Percentiles rank a stretch among this genome's conserved stretches.
phyloP scores from a whole-genome alignment of 169 alveolate species.

The Theileria parva region DNA sequence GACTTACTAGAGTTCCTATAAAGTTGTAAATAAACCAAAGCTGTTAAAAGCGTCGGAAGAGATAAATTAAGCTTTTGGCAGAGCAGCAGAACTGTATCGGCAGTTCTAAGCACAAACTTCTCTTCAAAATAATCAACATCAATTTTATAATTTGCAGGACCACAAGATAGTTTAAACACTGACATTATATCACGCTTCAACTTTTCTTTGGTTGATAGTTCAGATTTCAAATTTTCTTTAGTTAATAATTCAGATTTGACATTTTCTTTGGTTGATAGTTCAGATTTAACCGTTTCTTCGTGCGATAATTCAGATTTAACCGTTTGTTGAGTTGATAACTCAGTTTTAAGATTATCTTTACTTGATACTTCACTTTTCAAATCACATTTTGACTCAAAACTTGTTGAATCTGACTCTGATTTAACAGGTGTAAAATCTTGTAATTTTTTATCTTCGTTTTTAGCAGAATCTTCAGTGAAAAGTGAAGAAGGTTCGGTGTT shows the following conservation, averaged over 20 bases:
- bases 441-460: too few relatives aligned
- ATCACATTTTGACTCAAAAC: too few relatives aligned
- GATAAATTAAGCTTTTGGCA: constrained; percentile 40
- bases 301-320: not conserved
- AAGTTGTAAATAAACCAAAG: constrained; percentile 56
- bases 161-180: constrained; percentile 28
- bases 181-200: not conserved
- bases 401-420: too few relatives aligned
- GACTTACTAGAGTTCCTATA: constrained; percentile 54
- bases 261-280: not conserved
- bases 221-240: not conserved
- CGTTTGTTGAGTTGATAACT: not conserved
- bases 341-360: constrained; percentile 16
- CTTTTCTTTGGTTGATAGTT: not conserved
- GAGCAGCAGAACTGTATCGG: constrained; percentile 38
- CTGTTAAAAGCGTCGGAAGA: constrained; percentile 41
- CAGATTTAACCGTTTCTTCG: not conserved
- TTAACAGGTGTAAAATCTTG: too few relatives aligned
- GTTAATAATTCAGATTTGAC: not conserved
- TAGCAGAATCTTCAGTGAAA: too few relatives aligned
- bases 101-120: constrained; percentile 1
- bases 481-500: too few relatives aligned
- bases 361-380: too few relatives aligned
- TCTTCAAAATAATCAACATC: not conserved
- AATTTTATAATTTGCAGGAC: not conserved